Percentiles rank a stretch among this genome's conserved stretches.
Conservation (phyloP, 2,329 filamentous ascomycete genomes). For the Nothophaeocryptopus gaeumannii region DNA sequence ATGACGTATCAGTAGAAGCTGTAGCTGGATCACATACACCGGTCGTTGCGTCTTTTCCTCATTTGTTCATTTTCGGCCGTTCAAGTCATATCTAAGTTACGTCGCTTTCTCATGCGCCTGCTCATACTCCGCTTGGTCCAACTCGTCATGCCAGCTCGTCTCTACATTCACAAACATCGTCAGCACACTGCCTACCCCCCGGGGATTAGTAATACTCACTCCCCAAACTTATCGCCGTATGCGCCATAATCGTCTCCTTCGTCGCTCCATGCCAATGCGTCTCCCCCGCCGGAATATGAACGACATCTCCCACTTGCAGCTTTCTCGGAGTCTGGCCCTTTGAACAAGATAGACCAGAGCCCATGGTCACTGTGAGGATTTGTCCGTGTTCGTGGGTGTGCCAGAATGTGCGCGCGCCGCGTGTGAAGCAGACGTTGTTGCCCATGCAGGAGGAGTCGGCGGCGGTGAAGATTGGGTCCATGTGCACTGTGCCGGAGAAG, state of each 20-base stretch:
- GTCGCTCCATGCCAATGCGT: conserved; percentile 48
- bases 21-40: too few species aligned
- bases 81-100: neutral
- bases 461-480: conserved; percentile 31
- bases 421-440: conserved; percentile 44
- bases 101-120: conserved; percentile 25
- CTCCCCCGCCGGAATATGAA: conserved; percentile 42
- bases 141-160: conserved; percentile 39
- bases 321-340: conserved; percentile 38
- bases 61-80: too few species aligned
- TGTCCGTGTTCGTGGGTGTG: conserved; percentile 47
- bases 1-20: too few species aligned
- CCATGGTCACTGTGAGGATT: conserved; percentile 41
- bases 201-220: conserved; percentile 26
- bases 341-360: conserved; percentile 45
- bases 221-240: conserved; percentile 40
- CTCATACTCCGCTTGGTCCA: conserved; percentile 40
- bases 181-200: too few species aligned
- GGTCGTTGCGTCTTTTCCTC: too few species aligned
- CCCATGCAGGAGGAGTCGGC: conserved; percentile 34
- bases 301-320: conserved; percentile 42
- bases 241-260: conserved; percentile 41
- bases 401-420: conserved; percentile 46
- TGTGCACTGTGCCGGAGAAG: conserved; percentile 30
- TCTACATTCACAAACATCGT: conserved; percentile 17